Conservation (phyloP, 805 yeast species). For the Clavispora santaluciae region DNA sequence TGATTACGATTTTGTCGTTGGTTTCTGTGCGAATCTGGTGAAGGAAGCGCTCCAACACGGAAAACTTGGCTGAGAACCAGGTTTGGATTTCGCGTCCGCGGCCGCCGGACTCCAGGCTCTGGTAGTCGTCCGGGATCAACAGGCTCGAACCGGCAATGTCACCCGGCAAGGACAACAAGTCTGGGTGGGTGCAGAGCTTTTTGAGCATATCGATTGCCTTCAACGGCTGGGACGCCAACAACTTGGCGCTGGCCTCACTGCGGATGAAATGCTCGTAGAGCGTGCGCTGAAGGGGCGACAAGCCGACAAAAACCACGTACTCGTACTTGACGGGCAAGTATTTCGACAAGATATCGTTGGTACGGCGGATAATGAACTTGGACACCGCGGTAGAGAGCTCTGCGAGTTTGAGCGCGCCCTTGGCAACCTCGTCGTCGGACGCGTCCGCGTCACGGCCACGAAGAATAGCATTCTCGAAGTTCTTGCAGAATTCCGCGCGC, state of each 20-base stretch:
- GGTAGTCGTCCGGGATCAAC: constrained; percentile 72
- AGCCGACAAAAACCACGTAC: constrained; percentile 88
- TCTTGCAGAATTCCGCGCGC: constrained; percentile 74
- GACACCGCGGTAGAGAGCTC: constrained; percentile 76
- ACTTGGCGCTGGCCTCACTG: constrained; percentile 68
- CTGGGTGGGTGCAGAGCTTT: constrained; percentile 93
- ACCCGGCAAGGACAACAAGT: constrained; percentile 65
- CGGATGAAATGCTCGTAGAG: constrained; percentile 72
- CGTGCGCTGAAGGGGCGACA: constrained; percentile 69
- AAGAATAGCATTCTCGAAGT: constrained; percentile 75
- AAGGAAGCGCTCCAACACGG: constrained; percentile 79
- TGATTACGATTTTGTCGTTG: constrained; percentile 89
- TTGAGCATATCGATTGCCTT: constrained; percentile 86
- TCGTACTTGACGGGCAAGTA: constrained; percentile 95
- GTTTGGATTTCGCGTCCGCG: constrained; percentile 71
- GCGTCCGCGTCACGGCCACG: constrained; percentile 89
- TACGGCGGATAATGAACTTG: constrained; percentile 87
- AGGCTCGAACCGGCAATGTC: constrained; percentile 69
- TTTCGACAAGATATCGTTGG: constrained; percentile 90
- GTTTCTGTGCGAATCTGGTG: constrained; percentile 73
- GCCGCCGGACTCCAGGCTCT: constrained; percentile 34
- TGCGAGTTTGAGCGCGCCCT: constrained; percentile 64
- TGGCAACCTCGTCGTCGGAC: constrained; percentile 65
- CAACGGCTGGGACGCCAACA: constrained; percentile 74
- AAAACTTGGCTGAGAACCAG: constrained; percentile 81